Base-by-base conservation (phyloP, 306 rosid genomes). In the Canavalia gladiata region DNA sequence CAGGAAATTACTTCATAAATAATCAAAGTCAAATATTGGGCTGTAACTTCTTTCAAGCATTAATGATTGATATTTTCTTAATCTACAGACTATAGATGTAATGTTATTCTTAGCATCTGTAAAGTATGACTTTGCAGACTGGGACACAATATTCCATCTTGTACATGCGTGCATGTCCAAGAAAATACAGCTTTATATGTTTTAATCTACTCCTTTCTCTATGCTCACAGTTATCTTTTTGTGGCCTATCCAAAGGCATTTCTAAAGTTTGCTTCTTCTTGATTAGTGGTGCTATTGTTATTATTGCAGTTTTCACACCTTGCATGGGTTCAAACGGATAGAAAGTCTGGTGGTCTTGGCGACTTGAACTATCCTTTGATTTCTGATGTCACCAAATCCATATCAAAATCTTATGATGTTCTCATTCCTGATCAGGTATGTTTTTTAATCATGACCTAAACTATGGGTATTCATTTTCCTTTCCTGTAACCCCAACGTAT, bases 271-370 rank as follows among this genome's bases (percentile, higher is more conserved):
- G 13, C 34, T 70, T 70, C 65, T 50, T 57, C 75, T 65, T 66
- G 75, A 77, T 62, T 72, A 65, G 57, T 81, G 79, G 64, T 59
- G 41, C 56, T 72, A 41, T 74, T 75, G 10, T 81, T 76, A 45
- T 78, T 84, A 64, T 64, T 82, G 85, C 65, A 93, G 98, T 95
- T 95, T 87, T 95, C 99, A 30, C 99, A 95, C 72, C 99, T 95
- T 87, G 99, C 99, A 39, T 95, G 99, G 98, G 92, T 95, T 84
- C 99, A 95, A 88, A 95, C 99, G n/a, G 98, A 95, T 72, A 91
- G 99, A 84, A 95, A 93, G 84, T 88, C 99, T 0, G 99, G 98
- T 31, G 99, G 99, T 75, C 98, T 95, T 81, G 98, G 99, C n/a
- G 98, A 95, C 83, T 89, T 95, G 91, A 91, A 86, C 67, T 95